Evolutionary conservation across 73 alveolate genomes (phyloP), one percentile per base, ranked within the genome.

Genomic region (Paramecium caudatum): DNA sequence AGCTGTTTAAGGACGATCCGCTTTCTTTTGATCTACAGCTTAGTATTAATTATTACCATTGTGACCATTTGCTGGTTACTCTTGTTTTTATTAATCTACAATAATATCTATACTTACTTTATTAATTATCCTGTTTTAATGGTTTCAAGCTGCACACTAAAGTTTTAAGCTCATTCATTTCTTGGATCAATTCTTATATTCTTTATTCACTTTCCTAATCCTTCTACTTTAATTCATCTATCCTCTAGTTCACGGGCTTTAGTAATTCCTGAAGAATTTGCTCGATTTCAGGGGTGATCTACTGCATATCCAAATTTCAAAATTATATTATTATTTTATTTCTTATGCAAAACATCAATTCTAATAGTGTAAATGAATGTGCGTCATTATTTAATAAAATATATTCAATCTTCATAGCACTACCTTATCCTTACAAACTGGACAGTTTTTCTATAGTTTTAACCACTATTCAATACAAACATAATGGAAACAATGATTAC

Each of bases 221-320:
- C 34, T 21, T 65, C n/a, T 25, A 17, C 34, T 65, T 65, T 15
- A 65, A 65, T 65, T 33, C 49, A 3, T 65, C 83, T 6, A 65
- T 43, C 34, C 83, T 65, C 15, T 65, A 46, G 15, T 25, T 36
- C 27, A 65, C 55, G 7, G 83, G 83, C 83, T 65, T 65, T 36
- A 65, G 34, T 30, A 32, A 36, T 33, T 65, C 83, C 27, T 30
- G 39, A 13, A 65, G 49, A 33, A 25, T 12, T 36, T 65, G 32
- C 15, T 65, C 83, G 17, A 65, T 49, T 30, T 65, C 83, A 3
- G 83, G 83, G 49, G 83, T 32, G n/a, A 65, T 65, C 83, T 65
- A 65, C 34, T 65, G 46, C 83, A 65, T 65, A 65, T 65, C 83
- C 39, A 55, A 50, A 55, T 55, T 55, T 55, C 80, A 55, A 23